Conservation (phyloP, 192 early-diverging fungal genomes). For the Mortierella hygrophila region DNA sequence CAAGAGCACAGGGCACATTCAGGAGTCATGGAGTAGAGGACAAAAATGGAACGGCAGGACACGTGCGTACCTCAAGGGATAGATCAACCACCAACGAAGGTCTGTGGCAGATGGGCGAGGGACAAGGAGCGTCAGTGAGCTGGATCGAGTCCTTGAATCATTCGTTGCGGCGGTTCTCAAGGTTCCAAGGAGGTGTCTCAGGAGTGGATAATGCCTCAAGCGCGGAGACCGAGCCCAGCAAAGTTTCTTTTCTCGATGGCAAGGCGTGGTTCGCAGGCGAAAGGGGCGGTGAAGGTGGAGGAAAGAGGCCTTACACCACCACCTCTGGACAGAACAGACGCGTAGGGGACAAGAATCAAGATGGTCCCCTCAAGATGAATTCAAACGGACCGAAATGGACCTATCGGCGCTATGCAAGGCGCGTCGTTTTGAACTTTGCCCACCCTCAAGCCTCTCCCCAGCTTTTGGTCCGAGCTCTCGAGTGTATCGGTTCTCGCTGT, state of each 20-base stretch:
- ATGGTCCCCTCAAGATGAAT: neutral
- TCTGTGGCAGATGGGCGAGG: neutral
- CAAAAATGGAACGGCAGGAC: conserved; percentile 5
- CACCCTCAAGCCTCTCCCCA: conserved; percentile 49
- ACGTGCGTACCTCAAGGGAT: neutral
- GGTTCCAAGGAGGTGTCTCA: conserved; percentile 14
- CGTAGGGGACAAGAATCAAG: neutral
- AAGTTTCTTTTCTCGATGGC: neutral
- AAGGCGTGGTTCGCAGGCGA: neutral
- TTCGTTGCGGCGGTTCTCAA: conserved; percentile 24
- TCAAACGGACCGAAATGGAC: conserved; percentile 19
- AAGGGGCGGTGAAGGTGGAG: neutral
- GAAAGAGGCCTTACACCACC: neutral
- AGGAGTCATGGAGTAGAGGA: neutral
- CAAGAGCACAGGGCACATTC: neutral
- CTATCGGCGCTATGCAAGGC: conserved; percentile 30
- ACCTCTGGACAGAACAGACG: neutral
- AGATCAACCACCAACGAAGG: neutral
- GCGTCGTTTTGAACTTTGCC: conserved; percentile 41
- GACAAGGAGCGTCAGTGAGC: neutral
- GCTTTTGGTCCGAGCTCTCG: conserved; percentile 32
- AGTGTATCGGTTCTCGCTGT: conserved; percentile 29
- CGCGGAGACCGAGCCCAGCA: conserved; percentile 5
- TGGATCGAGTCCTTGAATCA: conserved; percentile 30
- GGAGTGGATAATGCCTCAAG: conserved; percentile 1